Evolutionary conservation across 305 asterid genomes (phyloP).

Genomic region (Fraxinus xanthoxyloides): DNA sequence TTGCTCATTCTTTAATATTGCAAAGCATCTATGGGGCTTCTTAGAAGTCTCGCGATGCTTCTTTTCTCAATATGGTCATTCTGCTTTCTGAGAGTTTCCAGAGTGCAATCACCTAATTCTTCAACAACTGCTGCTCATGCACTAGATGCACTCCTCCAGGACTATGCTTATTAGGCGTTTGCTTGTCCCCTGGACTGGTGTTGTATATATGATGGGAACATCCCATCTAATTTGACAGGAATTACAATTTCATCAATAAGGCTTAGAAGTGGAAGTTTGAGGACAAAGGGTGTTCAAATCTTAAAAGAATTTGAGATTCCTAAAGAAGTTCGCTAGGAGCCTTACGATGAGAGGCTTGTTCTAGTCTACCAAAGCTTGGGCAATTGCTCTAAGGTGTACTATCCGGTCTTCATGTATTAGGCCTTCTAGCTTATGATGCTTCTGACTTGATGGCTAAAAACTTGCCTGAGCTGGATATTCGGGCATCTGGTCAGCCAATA

Average conservation of each 20-base stretch:
- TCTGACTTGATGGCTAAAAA: conserved; percentile 34
- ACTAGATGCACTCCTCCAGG: conserved; percentile 59
- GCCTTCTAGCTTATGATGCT: conserved; percentile 44
- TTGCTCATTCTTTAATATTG: conserved; percentile 1
- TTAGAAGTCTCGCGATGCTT: conserved; percentile 35
- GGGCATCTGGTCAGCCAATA: conserved; percentile 47
- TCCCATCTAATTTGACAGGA: conserved; percentile 54
- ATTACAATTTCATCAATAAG: conserved; percentile 35
- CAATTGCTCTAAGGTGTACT: conserved; percentile 42
- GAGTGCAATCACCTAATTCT: conserved; percentile 31
- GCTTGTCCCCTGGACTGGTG: conserved; percentile 50
- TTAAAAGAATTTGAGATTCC: conserved; percentile 62
- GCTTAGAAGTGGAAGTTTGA: no score
- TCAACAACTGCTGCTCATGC: conserved; percentile 35
- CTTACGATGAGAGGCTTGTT: conserved; percentile 61
- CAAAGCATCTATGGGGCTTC: conserved; percentile 44
- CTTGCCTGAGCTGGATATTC: conserved; percentile 40
- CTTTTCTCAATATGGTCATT: conserved; percentile 25
- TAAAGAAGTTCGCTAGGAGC: conserved; percentile 38
- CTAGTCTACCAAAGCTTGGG: conserved; percentile 61
- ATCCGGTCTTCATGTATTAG: no score
- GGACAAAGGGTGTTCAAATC: conserved; percentile 35
- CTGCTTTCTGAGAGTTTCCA: conserved; percentile 20
- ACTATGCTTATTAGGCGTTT: conserved; percentile 49
- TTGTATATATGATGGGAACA: conserved; percentile 42